Base-by-base conservation (phyloP, 208 protist species). In the Phytomonas serpens region DNA sequence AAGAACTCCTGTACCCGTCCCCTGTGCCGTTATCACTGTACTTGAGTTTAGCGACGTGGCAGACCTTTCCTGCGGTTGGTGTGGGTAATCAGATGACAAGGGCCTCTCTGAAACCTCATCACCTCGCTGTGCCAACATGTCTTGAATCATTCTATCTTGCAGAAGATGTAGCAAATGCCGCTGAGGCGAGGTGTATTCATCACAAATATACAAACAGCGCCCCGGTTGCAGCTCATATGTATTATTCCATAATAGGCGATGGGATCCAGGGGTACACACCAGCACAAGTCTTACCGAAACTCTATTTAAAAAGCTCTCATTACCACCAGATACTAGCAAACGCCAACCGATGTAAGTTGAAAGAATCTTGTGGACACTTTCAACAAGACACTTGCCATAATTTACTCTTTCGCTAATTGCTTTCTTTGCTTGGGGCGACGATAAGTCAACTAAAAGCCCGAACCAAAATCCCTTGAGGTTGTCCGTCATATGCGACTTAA, bases 381-480 rank as follows among this genome's bases (percentile, higher is more conserved):
- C 47, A 57, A 57, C 47, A 9, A 57, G 47, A 27, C 47, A 57
- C 23, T 57, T 27, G 3, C 47, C 47, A 23, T 57, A 57, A 57
- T 57, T 57, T 57, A 57, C 27, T 5, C 3, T 57, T 57, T 57
- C 47, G 23, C 47, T 27, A 27, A 57, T 57, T 57, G 47, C 47
- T 57, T 57, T 57, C 23, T 57, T 57, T 27, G 47, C 23, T 57
- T 27, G 11, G 19, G 47, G 47, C 19, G 47, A 57, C 23, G 47
- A 57, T 57, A 57, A 6, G 47, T 57, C 47, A 3, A 57, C 47
- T 1, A 57, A 57, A 57, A 57, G 47, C 0, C 47, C 47, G 19
- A 57, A 57, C 47, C 47, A 57, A 57, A 57, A 57, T 9, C 47
- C 47, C 47, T 57, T 57, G 47, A 57, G 6, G 47, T 57, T 57